Conservation (phyloP, 305 asterid species). For the Rubia occidens region DNA sequence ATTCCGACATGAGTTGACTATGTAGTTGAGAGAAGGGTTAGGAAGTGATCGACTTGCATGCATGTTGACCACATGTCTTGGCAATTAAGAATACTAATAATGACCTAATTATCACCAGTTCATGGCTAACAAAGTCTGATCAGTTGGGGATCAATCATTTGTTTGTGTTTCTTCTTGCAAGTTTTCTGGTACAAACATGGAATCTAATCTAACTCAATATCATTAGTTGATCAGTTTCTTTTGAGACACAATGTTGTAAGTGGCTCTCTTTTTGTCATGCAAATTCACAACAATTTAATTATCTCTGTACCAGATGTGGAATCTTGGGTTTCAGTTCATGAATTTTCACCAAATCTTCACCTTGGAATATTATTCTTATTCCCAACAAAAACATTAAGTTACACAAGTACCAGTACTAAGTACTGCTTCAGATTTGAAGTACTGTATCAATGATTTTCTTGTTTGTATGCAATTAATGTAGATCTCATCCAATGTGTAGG, state of each 20-base stretch:
- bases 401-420: not conserved
- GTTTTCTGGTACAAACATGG: slow-evolving; percentile 4
- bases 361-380: slow-evolving; percentile 1
- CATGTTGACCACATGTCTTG: not conserved
- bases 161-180: not conserved
- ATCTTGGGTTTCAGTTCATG: not conserved
- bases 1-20: not conserved
- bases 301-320: not conserved
- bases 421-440: slow-evolving; percentile 2
- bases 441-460: not conserved
- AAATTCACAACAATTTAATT: not conserved
- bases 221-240: not conserved
- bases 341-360: slow-evolving; percentile 3
- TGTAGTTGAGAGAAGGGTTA: not conserved
- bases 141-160: not conserved
- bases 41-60: not conserved
- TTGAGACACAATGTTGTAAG: not conserved
- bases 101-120: not conserved
- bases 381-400: not conserved
- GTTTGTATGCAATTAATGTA: not conserved
- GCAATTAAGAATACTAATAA: not conserved
- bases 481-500: not conserved
- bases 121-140: not conserved
- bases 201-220: slow-evolving; percentile 1
- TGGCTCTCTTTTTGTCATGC: not conserved